Evolutionary conservation across 176 grass and related monocot species (phyloP), one percentile per base, ranked within the genome.

Genomic region (Carex cristatella): DNA sequence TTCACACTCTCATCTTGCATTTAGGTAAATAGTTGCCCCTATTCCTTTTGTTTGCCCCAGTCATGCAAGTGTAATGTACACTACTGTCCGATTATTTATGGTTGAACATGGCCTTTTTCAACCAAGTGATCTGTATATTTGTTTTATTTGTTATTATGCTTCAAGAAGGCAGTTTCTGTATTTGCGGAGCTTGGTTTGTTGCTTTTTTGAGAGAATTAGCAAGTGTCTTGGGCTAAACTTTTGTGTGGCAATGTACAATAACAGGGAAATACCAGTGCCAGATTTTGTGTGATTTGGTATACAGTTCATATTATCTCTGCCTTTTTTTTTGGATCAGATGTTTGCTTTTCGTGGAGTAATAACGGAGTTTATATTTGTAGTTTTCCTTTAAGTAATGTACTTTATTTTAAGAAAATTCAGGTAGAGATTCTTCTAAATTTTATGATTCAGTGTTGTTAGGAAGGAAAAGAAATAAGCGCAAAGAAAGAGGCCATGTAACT

Each of bases 1-100:
- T 87, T 99, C 85, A 95, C 90, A 57, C 76, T 99, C 73, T 91
- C 96, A 30, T 88, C 91, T 53, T 99, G 96, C 58, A 90, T 98
- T 46, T 46, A 78, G 90, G 79, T 99, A 84, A 89, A 81, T 49
- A 27, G 2, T 78, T 54, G 48, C 73, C 42, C 3, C 23, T 65
- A 42, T 66, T 67, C 58, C 61, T 66, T 28, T 19, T 83, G 31
- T 5, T 83, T 83, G 13, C 23, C 64, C 46, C 40, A 19, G 19
- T 68, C 46, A 23, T 30, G n/a, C 38, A 49, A 83, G 64, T 68
- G 60, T 63, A 83, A 65, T 32, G 15, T 57, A 68, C 14, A 83
- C 16, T 76, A 83, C 16, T 76, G 70, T 76, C 9, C 1, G 23
- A 68, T 68, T 54, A 28, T 68, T 83, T 19, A 28, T 33, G 40